Evolutionary conservation across 352 stramenopile genomes (phyloP).

Genomic region (Phytophthora ohioensis): DNA sequence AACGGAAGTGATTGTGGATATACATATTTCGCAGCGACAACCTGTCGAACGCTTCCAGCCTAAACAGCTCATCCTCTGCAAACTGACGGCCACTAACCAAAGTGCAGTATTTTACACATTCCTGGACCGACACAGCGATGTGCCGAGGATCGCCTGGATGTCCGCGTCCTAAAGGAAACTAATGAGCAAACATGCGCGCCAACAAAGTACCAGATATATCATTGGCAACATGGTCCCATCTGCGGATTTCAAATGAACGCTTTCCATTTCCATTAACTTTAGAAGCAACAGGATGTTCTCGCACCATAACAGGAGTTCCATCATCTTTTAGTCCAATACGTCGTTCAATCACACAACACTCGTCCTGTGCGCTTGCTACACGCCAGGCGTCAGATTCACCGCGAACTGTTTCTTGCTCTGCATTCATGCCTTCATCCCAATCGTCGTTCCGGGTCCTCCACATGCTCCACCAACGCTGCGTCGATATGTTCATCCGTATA

Average conservation of each 20-base stretch:
- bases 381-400: not conserved
- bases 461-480: not conserved
- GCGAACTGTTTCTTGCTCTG: not conserved
- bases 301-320: not conserved
- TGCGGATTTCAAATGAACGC: not conserved
- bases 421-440: not conserved
- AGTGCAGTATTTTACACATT: slow-evolving; percentile 19
- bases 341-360: not conserved
- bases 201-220: not conserved
- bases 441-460: not conserved
- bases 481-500: slow-evolving; percentile 8
- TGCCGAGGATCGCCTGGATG: not conserved
- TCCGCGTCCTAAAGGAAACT: not conserved
- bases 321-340: slow-evolving; percentile 7
- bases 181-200: not conserved
- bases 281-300: not conserved
- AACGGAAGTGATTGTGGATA: slow-evolving; percentile 8
- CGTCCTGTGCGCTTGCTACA: not conserved
- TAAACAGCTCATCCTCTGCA: slow-evolving; percentile 26
- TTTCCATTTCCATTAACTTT: not conserved
- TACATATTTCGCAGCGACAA: slow-evolving; percentile 19
- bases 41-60: slow-evolving; percentile 12
- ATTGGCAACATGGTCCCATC: not conserved
- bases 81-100: slow-evolving; percentile 21
- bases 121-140: not conserved